phyloP scores from a whole-genome alignment of 1,284 basidiomycete species.

The Hemileia vastatrix region DNA sequence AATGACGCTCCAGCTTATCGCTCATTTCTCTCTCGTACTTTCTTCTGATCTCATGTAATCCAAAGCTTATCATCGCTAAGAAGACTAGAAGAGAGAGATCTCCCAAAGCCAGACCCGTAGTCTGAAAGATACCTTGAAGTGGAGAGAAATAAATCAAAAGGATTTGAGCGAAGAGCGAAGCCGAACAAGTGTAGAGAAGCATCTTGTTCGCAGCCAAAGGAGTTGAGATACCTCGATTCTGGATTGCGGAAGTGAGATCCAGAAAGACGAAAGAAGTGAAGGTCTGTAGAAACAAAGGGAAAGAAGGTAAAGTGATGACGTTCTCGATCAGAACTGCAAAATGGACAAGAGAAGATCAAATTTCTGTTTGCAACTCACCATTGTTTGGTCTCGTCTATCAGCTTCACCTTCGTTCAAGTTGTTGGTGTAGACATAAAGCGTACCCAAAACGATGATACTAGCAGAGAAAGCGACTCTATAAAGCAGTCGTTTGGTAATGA shows the following conservation, averaged over 20 bases:
- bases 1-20: no score
- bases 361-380: slow-evolving; percentile 3
- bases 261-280: slow-evolving; percentile 41
- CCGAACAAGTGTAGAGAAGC: slow-evolving; percentile 33
- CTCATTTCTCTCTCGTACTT: slow-evolving; percentile 26
- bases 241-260: slow-evolving; percentile 37
- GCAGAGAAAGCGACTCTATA: slow-evolving; percentile 35
- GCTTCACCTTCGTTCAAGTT: slow-evolving; percentile 20
- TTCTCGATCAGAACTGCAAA: no score
- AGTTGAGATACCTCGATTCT: slow-evolving; percentile 37
- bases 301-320: no score
- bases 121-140: slow-evolving; percentile 39
- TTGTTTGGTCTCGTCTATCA: slow-evolving; percentile 24
- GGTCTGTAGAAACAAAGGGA: slow-evolving; percentile 19
- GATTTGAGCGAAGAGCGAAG: slow-evolving; percentile 32
- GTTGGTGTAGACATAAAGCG: slow-evolving; percentile 34
- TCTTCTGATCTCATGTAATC: slow-evolving; percentile 33
- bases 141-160: slow-evolving; percentile 36
- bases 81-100: slow-evolving; percentile 30
- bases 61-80: slow-evolving; percentile 32
- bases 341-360: no score
- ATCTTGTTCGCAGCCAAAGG: slow-evolving; percentile 32
- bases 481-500: slow-evolving; percentile 32
- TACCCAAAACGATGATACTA: slow-evolving; percentile 34
- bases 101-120: slow-evolving; percentile 27